Conservation (phyloP, 352 stramenopile genomes). For the Discostella stelligera region DNA sequence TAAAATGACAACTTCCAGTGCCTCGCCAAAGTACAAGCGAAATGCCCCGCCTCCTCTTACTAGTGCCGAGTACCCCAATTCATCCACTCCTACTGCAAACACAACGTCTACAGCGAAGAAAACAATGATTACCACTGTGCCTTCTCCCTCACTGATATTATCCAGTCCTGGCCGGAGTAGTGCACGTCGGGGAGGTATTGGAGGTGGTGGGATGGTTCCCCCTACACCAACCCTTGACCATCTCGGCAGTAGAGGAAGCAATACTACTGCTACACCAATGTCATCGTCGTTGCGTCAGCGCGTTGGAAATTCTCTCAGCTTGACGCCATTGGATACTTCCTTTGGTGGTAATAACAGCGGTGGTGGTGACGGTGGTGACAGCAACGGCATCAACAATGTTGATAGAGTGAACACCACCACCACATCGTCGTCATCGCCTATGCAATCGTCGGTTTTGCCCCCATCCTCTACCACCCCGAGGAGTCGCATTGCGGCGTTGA, state of each 20-base stretch:
- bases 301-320: slow-evolving; percentile 13
- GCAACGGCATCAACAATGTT: background rate
- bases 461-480: background rate
- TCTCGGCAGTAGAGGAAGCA: background rate
- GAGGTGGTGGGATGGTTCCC: background rate
- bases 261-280: background rate
- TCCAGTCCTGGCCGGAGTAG: slow-evolving; percentile 6
- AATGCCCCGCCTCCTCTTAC: slow-evolving; percentile 43
- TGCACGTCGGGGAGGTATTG: background rate
- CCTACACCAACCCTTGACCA: background rate
- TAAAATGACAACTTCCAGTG: background rate
- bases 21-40: slow-evolving; percentile 48
- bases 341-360: slow-evolving; percentile 1
- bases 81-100: background rate
- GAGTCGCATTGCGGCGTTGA: background rate
- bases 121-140: background rate
- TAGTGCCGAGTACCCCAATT: slow-evolving; percentile 9
- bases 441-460: background rate
- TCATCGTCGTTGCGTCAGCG: slow-evolving; percentile 17
- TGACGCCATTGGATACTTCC: slow-evolving; percentile 21
- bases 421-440: background rate
- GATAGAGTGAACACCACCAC: background rate
- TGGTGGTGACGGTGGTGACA: background rate
- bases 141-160: slow-evolving; percentile 2
- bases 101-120: slow-evolving; percentile 1